Conservation (phyloP, 129 eudicot species). For the Flaveria robusta region DNA sequence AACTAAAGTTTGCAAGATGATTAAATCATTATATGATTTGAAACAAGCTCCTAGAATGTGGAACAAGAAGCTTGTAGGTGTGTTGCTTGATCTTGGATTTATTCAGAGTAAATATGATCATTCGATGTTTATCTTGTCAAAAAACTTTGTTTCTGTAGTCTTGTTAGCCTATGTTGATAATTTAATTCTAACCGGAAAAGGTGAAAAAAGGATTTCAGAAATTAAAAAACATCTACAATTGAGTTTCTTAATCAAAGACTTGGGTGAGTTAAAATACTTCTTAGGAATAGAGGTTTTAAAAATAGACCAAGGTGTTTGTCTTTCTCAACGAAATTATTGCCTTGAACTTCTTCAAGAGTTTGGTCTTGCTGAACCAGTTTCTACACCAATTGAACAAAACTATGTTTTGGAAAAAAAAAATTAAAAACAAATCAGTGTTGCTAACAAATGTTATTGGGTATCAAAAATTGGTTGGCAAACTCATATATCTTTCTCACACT, state of each 20-base stretch:
- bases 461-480: too few species aligned
- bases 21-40: too few species aligned
- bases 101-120: neutral
- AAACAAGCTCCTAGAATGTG: neutral
- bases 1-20: neutral
- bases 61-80: neutral
- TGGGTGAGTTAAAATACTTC: too few species aligned
- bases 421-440: too few species aligned
- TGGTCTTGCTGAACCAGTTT: neutral
- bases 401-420: too few species aligned
- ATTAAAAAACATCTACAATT: neutral
- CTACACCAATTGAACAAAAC: too few species aligned
- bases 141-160: too few species aligned
- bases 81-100: neutral
- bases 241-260: neutral
- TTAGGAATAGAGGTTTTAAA: neutral
- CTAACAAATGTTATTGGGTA: too few species aligned
- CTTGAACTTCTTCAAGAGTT: neutral
- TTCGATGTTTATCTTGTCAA: neutral
- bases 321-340: neutral
- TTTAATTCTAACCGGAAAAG: neutral
- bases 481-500: too few species aligned
- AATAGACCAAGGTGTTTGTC: neutral
- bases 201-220: neutral
- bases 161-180: too few species aligned